phyloP scores from a whole-genome alignment of 306 rosid species.

The Purshia tridentata region DNA sequence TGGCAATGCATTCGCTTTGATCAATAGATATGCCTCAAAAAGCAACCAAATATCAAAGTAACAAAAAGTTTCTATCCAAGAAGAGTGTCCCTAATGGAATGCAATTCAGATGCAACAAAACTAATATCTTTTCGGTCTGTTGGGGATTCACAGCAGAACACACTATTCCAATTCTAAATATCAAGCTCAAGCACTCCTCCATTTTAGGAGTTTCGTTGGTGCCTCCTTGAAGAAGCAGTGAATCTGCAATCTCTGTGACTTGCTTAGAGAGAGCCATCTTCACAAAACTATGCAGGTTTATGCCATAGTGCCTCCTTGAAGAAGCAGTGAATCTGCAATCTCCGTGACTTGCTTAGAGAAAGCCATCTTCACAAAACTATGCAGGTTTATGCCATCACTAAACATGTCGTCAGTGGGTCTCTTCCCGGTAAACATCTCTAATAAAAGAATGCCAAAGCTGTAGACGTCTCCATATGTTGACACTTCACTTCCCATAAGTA shows the following conservation, averaged over 20 bases:
- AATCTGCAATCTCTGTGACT: neutral
- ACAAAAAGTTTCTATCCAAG: neutral
- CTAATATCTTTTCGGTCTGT: neutral
- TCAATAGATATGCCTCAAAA: too few relatives aligned
- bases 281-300: too few relatives aligned
- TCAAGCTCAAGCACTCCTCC: neutral
- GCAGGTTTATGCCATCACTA: neutral
- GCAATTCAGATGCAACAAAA: neutral
- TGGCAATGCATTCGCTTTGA: too few relatives aligned
- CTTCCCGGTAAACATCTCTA: constrained; percentile 8
- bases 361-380: neutral
- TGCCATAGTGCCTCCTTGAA: neutral
- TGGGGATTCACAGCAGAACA: neutral
- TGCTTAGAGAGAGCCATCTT: too few relatives aligned
- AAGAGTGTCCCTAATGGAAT: neutral
- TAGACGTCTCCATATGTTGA: constrained; percentile 4
- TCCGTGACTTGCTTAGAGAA: neutral
- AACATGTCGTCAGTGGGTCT: neutral
- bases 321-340: neutral
- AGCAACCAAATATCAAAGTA: neutral
- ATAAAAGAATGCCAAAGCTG: constrained; percentile 14
- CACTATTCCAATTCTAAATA: neutral
- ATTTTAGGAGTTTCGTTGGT: neutral
- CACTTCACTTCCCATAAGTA: neutral
- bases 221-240: neutral